phyloP scores from a whole-genome alignment of 2,329 filamentous ascomycete genomes.

The Talaromyces sp. region DNA sequence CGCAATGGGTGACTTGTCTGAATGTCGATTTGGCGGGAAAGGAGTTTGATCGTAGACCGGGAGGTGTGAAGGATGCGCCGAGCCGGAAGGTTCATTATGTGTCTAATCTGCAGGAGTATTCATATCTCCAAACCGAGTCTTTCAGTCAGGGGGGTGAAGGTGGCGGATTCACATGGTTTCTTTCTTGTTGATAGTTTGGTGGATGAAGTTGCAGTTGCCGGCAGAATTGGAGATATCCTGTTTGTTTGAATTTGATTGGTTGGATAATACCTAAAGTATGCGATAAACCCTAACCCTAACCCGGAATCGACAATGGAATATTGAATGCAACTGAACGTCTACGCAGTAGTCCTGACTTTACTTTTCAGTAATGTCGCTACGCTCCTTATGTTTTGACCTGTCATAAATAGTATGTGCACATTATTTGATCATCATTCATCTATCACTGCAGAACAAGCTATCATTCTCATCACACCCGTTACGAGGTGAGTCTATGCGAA shows the following conservation, averaged over 20 bases:
- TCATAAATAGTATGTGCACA: not conserved
- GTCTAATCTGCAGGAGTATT: not conserved
- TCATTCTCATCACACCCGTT: not conserved
- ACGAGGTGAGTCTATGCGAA: conserved; percentile 40
- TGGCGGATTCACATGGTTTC: not conserved
- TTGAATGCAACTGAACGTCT: too few species aligned
- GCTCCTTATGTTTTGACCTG: too few species aligned
- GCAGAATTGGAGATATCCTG: not conserved
- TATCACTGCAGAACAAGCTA: conserved; percentile 1
- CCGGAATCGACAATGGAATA: not conserved
- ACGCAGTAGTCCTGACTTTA: not conserved
- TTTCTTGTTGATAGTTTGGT: not conserved
- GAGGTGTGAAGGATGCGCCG: not conserved
- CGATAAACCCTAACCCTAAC: not conserved
- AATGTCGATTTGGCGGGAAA: conserved; percentile 28
- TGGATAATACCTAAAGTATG: too few species aligned
- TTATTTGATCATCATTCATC: conserved; percentile 6
- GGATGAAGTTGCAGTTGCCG: not conserved
- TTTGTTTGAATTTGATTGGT: not conserved
- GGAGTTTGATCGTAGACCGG: not conserved
- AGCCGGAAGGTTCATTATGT: conserved; percentile 4
- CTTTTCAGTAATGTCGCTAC: not conserved
- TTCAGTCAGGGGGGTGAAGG: not conserved
- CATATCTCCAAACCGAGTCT: not conserved
- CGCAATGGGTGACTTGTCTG: conserved; percentile 24